A percentile compares a stretch with the other conserved stretches of the same genome.
Evolutionary conservation across 257 asterid species (phyloP).

Genomic region (Capsicum rhomboideum): DNA sequence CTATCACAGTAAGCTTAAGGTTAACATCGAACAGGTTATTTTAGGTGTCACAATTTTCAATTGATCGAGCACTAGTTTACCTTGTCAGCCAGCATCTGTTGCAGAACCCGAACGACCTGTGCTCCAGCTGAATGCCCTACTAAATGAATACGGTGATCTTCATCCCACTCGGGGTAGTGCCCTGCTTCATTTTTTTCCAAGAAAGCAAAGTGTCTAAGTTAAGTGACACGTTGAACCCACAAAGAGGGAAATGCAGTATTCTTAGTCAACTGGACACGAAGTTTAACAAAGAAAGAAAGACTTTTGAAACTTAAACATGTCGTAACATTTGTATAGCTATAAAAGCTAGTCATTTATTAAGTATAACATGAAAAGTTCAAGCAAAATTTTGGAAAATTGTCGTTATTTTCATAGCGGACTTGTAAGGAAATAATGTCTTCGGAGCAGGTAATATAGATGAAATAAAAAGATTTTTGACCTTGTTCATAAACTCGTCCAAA

Average conservation of each 20-base stretch:
- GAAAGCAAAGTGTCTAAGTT: background rate
- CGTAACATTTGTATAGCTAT: background rate
- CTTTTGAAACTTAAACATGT: background rate
- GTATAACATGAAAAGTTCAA: background rate
- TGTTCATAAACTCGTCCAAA: conserved; percentile 60
- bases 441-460: background rate
- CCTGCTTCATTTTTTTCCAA: conserved; percentile 25
- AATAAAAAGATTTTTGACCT: conserved; percentile 29
- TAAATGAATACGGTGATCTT: conserved; percentile 82
- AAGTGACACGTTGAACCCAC: background rate
- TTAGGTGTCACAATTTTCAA: background rate
- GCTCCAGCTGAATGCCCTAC: conserved; percentile 97
- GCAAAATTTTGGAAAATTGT: background rate
- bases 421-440: background rate
- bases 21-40: background rate
- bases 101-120: conserved; percentile 79
- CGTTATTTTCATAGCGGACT: background rate
- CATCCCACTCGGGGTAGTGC: conserved; percentile 89
- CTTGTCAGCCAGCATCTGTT: conserved; percentile 95
- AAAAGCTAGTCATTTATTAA: background rate
- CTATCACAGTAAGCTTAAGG: conserved; percentile 20
- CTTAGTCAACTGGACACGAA: background rate
- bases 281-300: background rate
- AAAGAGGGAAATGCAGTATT: background rate
- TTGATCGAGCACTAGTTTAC: conserved; percentile 14